Evolutionary conservation across 164 flowering plant species (phyloP).

Genomic region (Kalanchoe fedtschenkoi): DNA sequence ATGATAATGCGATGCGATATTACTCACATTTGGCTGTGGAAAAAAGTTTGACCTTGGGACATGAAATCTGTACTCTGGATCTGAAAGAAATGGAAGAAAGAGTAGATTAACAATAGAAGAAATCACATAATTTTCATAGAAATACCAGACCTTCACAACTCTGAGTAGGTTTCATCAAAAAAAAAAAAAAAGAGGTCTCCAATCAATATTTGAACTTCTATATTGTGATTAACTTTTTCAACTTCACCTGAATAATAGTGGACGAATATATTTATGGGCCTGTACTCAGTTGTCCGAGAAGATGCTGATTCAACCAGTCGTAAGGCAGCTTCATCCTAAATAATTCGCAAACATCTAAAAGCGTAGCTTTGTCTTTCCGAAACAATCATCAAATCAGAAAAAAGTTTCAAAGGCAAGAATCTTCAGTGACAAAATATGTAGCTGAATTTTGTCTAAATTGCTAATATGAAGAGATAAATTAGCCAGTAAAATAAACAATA

Average conservation of each 20-base stretch:
- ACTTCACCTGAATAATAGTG: slow-evolving; percentile 83
- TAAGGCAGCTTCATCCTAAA: slow-evolving; percentile 87
- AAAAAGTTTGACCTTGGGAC: slow-evolving; percentile 79
- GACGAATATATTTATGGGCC: slow-evolving; percentile 83
- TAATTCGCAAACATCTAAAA: too few species aligned
- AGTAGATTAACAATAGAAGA: background rate
- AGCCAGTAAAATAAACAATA: too few species aligned
- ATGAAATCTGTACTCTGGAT: slow-evolving; percentile 71
- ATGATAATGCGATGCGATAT: background rate
- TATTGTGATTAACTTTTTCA: background rate
- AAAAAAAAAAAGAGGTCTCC: too few species aligned
- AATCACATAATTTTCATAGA: too few species aligned
- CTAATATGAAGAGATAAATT: too few species aligned
- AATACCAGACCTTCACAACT: background rate
- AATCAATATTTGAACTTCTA: background rate
- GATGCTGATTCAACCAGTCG: slow-evolving; percentile 66
- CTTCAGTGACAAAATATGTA: too few species aligned
- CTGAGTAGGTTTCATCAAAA: background rate
- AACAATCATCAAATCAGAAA: too few species aligned
- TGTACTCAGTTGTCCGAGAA: slow-evolving; percentile 62
- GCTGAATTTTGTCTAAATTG: too few species aligned
- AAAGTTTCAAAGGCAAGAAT: too few species aligned
- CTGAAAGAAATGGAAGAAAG: slow-evolving; percentile 27
- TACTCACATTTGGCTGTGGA: slow-evolving; percentile 91
- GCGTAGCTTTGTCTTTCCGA: too few species aligned